phyloP scores from a whole-genome alignment of 176 grass and related monocot species.

The Aegilops speltoides region DNA sequence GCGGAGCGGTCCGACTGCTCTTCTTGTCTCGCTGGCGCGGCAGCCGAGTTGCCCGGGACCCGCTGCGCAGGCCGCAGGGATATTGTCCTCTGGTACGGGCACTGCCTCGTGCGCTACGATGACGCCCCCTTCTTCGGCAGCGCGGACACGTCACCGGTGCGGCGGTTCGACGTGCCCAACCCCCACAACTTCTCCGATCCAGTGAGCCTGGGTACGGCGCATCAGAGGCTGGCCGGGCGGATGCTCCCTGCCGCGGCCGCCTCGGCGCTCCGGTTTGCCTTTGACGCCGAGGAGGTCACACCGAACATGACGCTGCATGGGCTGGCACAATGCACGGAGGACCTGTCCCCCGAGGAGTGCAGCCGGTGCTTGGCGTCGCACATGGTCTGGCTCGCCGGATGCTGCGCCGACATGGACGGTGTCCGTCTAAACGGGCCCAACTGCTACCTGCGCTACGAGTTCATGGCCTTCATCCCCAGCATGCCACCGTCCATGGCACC shows the following conservation, averaged over 20 bases:
- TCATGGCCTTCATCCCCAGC: not conserved
- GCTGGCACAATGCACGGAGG: conserved; percentile 34
- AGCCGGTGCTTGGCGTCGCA: conserved; percentile 14
- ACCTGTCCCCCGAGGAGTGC: conserved; percentile 31
- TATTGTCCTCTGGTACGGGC: conserved; percentile 31
- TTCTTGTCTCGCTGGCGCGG: conserved; percentile 22
- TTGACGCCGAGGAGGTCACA: conserved; percentile 9
- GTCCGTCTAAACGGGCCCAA: conserved; percentile 17
- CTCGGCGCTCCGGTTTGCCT: not conserved
- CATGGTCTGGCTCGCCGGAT: conserved; percentile 15
- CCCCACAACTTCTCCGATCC: conserved; percentile 32
- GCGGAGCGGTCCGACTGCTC: conserved; percentile 15
- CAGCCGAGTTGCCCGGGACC: not conserved
- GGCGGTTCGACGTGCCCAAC: not conserved
- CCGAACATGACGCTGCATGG: conserved; percentile 19
- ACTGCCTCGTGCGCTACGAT: conserved; percentile 35
- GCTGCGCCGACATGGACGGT: conserved; percentile 29
- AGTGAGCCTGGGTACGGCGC: not conserved
- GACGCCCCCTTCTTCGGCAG: conserved; percentile 18
- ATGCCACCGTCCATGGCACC: conserved; percentile 16
- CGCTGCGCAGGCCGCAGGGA: not conserved
- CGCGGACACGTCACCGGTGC: not conserved
- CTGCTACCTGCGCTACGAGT: conserved; percentile 36
- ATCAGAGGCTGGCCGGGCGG: not conserved
- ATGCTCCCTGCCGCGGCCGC: conserved; percentile 19